Evolutionary conservation across 805 yeast species (phyloP).

Genomic region (Yarrowia sp.): DNA sequence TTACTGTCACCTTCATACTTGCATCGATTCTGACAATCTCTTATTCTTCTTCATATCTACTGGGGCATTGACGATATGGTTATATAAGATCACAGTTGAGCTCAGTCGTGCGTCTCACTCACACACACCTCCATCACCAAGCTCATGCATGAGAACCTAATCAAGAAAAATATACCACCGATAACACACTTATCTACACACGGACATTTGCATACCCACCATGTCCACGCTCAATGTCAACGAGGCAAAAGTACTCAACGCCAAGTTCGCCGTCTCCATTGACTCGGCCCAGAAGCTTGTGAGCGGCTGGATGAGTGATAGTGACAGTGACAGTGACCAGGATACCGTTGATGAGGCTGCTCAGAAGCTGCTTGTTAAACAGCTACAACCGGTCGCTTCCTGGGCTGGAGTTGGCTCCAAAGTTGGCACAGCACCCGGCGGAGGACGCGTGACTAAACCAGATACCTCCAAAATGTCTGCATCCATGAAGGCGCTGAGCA

Average conservation of each 20-base stretch:
- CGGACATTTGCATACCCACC: background rate
- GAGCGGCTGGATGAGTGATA: constrained; percentile 7
- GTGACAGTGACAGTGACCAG: background rate
- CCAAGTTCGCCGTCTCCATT: constrained; percentile 19
- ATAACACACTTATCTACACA: background rate
- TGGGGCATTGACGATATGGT: too few relatives aligned
- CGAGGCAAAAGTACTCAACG: constrained; percentile 23
- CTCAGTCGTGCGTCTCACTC: too few relatives aligned
- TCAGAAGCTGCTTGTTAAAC: constrained; percentile 2
- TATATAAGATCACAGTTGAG: too few relatives aligned
- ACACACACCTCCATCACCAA: too few relatives aligned
- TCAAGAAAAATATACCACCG: background rate
- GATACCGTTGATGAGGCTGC: background rate
- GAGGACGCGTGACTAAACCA: background rate
- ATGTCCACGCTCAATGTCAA: constrained; percentile 18
- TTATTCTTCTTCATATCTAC: too few relatives aligned
- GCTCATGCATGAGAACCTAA: background rate
- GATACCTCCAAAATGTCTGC: constrained; percentile 14
- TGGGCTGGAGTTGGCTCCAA: constrained; percentile 22
- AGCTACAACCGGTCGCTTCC: constrained; percentile 2
- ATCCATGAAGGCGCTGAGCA: constrained; percentile 6
- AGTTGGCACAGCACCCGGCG: background rate
- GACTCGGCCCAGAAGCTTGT: constrained; percentile 6
- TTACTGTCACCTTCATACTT: too few relatives aligned
- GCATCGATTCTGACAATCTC: too few relatives aligned